These are phyloP conservation scores for Leptoxyphium fumago DNA, from an alignment of 2,329 filamentous ascomycete genomes.

Conservation along the genomic window DNA sequence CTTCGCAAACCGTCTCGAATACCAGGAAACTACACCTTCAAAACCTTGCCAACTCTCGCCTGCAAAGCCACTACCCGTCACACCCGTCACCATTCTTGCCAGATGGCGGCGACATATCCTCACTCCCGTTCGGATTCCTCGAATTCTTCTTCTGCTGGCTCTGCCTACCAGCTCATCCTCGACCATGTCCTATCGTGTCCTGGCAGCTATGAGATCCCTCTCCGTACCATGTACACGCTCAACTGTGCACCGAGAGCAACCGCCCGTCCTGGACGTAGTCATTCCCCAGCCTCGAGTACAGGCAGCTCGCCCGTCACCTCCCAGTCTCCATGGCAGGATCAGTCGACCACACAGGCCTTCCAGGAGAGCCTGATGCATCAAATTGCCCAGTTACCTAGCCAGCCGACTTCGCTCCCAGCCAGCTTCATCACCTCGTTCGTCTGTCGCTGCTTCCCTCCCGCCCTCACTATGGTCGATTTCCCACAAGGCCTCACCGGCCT, in stretches of 20 bases:
- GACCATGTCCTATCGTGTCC: constrained; percentile 48
- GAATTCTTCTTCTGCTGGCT: constrained; percentile 26
- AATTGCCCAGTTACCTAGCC: constrained; percentile 42
- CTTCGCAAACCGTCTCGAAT: too few species aligned
- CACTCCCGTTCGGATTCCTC: constrained; percentile 13
- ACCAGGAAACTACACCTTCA: too few species aligned
- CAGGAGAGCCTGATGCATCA: constrained; percentile 39
- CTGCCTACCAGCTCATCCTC: constrained; percentile 31
- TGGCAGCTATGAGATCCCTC: constrained; percentile 48
- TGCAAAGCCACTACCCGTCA: neutral
- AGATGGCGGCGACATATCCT: constrained; percentile 1
- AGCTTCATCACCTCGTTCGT: constrained; percentile 49
- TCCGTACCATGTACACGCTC: constrained; percentile 53
- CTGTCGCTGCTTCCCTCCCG: constrained; percentile 41
- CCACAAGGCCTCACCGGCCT: constrained; percentile 49
- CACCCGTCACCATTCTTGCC: neutral
- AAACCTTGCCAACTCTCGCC: too few species aligned
- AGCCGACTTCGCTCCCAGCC: constrained; percentile 47
- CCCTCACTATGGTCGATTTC: constrained; percentile 46
- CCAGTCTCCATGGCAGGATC: constrained; percentile 14
- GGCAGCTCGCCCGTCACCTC: constrained; percentile 23
- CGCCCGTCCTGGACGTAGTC: constrained; percentile 16
- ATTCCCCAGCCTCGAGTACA: constrained; percentile 19
- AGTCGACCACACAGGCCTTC: constrained; percentile 28
- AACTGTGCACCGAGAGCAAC: constrained; percentile 43